Evolutionary conservation across 352 stramenopile species (phyloP).

Genomic region (Pythium oligandrum): DNA sequence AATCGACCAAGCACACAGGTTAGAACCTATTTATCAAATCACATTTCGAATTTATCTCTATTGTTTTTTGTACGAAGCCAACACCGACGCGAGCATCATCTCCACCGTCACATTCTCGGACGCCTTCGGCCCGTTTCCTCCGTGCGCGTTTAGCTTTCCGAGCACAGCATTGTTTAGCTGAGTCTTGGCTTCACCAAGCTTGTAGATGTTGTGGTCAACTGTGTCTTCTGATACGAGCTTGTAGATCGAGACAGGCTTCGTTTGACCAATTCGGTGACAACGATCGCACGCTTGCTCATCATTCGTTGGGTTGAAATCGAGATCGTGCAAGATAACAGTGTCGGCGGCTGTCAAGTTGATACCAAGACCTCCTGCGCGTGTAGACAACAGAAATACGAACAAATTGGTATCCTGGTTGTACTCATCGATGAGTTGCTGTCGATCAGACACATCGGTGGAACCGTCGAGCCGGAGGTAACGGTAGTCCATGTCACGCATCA

Average conservation of each 20-base stretch:
- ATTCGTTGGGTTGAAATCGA: slow-evolving; percentile 85
- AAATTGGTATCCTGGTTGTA: slow-evolving; percentile 89
- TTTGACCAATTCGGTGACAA: slow-evolving; percentile 90
- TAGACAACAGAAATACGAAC: slow-evolving; percentile 97
- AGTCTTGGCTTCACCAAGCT: slow-evolving; percentile 81
- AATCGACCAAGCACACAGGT: too few relatives aligned
- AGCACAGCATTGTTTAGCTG: slow-evolving; percentile 83
- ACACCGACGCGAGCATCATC: slow-evolving; percentile 76
- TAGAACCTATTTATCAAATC: too few relatives aligned
- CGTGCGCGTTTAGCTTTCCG: slow-evolving; percentile 72
- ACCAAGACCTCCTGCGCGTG: slow-evolving; percentile 94
- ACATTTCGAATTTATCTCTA: slow-evolving; percentile 8
- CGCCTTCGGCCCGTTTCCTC: slow-evolving; percentile 25
- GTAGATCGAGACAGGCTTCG: slow-evolving; percentile 88
- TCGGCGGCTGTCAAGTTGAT: slow-evolving; percentile 96
- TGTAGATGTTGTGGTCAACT: slow-evolving; percentile 91
- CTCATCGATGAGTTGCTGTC: slow-evolving; percentile 77
- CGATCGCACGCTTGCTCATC: slow-evolving; percentile 88
- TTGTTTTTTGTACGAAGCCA: slow-evolving; percentile 73
- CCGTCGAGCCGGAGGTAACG: slow-evolving; percentile 79
- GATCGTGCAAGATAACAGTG: slow-evolving; percentile 84
- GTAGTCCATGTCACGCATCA: slow-evolving; percentile 74
- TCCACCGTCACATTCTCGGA: slow-evolving; percentile 52
- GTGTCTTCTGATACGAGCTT: slow-evolving; percentile 89
- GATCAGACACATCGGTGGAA: slow-evolving; percentile 64